Conservation (phyloP, 2,329 filamentous ascomycete genomes). For the Lasiodiplodia theobromae region DNA sequence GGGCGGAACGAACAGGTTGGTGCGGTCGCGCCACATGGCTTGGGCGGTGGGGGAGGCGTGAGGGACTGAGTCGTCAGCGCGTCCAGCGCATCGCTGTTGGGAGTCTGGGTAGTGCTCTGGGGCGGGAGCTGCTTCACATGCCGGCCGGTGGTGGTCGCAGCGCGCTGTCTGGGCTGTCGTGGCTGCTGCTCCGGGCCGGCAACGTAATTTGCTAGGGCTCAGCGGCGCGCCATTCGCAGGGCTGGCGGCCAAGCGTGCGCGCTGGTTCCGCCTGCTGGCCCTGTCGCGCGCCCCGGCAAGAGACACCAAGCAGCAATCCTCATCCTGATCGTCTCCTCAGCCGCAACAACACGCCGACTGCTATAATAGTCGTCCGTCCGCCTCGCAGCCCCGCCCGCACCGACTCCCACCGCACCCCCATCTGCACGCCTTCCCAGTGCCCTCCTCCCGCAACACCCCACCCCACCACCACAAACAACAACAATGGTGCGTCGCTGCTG, state of each 20-base stretch:
- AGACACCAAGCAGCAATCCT: conserved; percentile 28
- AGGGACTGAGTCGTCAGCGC: conserved; percentile 40
- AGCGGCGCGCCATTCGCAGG: conserved; percentile 26
- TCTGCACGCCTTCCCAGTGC: background rate
- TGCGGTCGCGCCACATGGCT: conserved; percentile 96
- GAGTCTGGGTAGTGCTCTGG: conserved; percentile 20
- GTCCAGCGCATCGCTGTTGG: conserved; percentile 25
- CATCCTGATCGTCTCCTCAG: conserved; percentile 27
- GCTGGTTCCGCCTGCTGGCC: conserved; percentile 28
- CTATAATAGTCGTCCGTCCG: conserved; percentile 12
- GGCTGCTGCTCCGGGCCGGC: conserved; percentile 7
- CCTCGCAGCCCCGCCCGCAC: conserved; percentile 2
- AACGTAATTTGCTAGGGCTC: conserved; percentile 26
- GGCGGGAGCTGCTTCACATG: conserved; percentile 27
- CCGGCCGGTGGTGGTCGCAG: conserved; percentile 12
- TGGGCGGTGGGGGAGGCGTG: conserved; percentile 39
- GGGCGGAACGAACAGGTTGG: conserved; percentile 78
- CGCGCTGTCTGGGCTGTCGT: background rate
- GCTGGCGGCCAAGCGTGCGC: conserved; percentile 26
- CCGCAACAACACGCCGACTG: conserved; percentile 25
- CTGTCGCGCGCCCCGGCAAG: conserved; percentile 18
- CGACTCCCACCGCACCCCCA: conserved; percentile 8
- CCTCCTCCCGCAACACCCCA: background rate
- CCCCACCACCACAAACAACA: conserved; percentile 6
- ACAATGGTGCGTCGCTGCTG: conserved; percentile 48